Evolutionary conservation across 192 early-diverging fungal genomes (phyloP), one percentile per base, ranked within the genome.

Genomic region (Coemansia reversa): DNA sequence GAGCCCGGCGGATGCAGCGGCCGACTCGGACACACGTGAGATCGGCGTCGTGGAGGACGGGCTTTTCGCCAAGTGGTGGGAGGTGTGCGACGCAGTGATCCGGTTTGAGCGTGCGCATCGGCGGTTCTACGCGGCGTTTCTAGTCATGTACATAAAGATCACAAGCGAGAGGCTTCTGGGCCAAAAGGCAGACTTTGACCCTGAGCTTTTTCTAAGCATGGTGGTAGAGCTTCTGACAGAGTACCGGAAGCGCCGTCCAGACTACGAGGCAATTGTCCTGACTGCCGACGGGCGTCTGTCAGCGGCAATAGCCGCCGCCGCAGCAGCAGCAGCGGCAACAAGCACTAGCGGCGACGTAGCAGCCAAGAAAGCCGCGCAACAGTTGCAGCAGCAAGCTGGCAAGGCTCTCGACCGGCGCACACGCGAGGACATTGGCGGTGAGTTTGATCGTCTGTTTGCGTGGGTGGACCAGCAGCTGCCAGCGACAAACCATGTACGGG

Each of bases 381-480:
- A 42, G 48, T 24, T 8, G 6, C 51, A 51, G 12, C 48, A 22
- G 23, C 20, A 51, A 16, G 58, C 33, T 11, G 42, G 32, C 62
- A 67, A 58, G 48, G 25, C 50, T 47, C 69, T 78, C 20, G 74
- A 76, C 35, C 69, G 72, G 33, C 72, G 73, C 49, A 72, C 72
- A 25, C 73, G 81, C 47, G 81, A 83, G 53, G 81, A 83, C 29
- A 83, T 83, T 63, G 81, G 81, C 59, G 60, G 76, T 56, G 81
- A 83, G 59, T 83, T 83, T 60, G 81, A 83, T 63, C 81, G 76
- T 5, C 66, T 83, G 30, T 83, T 73, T 63, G 75, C 73, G 11
- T 81, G 78, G 78, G 78, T 81, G 16, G 78, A 81, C 55, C 68
- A 75, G 78, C 72, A 81, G 62, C 66, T 75, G 49, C 78, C 72